Evolutionary conservation across 768 basidiomycete species (phyloP).

Genomic region (Agrocybe chaxingu): DNA sequence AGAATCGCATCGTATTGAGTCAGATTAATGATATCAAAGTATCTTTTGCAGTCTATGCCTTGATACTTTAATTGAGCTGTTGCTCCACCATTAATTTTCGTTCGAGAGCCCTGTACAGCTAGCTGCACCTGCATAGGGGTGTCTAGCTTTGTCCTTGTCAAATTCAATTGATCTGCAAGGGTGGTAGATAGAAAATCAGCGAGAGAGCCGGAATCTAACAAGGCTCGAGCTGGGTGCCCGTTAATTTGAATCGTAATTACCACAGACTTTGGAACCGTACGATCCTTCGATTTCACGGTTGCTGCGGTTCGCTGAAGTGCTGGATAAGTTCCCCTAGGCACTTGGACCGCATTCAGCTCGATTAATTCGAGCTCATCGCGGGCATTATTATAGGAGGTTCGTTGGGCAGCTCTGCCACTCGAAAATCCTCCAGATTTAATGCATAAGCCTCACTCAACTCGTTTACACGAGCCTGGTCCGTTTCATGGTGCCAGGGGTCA

Average conservation of each 20-base stretch:
- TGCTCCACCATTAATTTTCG: constrained; percentile 29
- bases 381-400: too few relatives aligned
- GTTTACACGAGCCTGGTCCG: too few relatives aligned
- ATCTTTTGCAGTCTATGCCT: constrained; percentile 22
- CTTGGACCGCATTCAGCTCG: constrained; percentile 8
- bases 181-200: constrained; percentile 39
- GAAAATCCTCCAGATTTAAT: too few relatives aligned
- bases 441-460: too few relatives aligned
- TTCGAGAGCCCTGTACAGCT: constrained; percentile 37
- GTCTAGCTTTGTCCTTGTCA: constrained; percentile 18
- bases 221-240: constrained; percentile 25
- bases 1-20: constrained; percentile 38
- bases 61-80: constrained; percentile 30
- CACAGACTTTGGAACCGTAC: constrained; percentile 27
- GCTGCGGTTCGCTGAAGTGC: constrained; percentile 23
- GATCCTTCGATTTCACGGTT: constrained; percentile 11
- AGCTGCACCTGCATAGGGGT: constrained; percentile 34
- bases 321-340: constrained; percentile 12
- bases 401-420: too few relatives aligned
- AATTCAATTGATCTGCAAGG: constrained; percentile 32
- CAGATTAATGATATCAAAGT: constrained; percentile 39
- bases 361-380: too few relatives aligned
- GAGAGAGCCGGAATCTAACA: constrained; percentile 35
- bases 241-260: constrained; percentile 29
- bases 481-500: too few relatives aligned